Base-by-base conservation (phyloP, 2,329 filamentous ascomycete species). In the Arthrinium phaeospermum region DNA sequence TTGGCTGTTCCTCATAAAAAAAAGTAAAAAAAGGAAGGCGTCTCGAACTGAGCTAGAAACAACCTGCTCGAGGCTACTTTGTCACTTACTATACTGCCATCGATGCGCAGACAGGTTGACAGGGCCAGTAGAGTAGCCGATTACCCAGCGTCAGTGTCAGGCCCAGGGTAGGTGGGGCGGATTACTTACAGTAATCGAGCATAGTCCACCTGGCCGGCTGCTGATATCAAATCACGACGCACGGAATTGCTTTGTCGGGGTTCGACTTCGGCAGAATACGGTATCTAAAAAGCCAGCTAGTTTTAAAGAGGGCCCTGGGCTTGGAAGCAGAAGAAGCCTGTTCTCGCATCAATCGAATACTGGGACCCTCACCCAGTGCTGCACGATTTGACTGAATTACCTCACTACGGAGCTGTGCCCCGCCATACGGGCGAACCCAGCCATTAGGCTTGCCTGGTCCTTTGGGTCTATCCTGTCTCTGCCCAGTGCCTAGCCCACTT, bases 351-450 rank as follows among this genome's bases (percentile, higher is more conserved):
- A 41, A 64, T 64, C 34, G 57, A 64, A 41, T 41, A 41, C 37
- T 41, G 53, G 53, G 67, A 69, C 67, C 67, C 67, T 69, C 67
- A 49, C 34, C 37, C 67, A 49, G 47, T 69, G 67, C 67, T 69
- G 67, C 67, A 69, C 67, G 67, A 69, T 69, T 69, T 34, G 67
- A 47, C 67, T 37, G 67, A 69, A 69, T 69, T 69, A 69, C 67
- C 67, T 69, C 67, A 69, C 67, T 69, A 69, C 67, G 67, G 67
- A 69, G 67, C 67, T 69, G 67, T 37, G 67, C 67, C 67, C 67
- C 67, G 67, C 67, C 67, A 16, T 49, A 37, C 45, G 67, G 67
- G 45, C 44, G 67, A 69, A 49, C 67, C 67, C 67, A 69, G 47
- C 67, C 67, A 69, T 37, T 69, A 69, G 47, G 67, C 57, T 64